Percentiles rank a stretch among this genome's conserved stretches.
phyloP scores from a whole-genome alignment of 2,329 filamentous ascomycete species.

The Keithomyces neogunnii region DNA sequence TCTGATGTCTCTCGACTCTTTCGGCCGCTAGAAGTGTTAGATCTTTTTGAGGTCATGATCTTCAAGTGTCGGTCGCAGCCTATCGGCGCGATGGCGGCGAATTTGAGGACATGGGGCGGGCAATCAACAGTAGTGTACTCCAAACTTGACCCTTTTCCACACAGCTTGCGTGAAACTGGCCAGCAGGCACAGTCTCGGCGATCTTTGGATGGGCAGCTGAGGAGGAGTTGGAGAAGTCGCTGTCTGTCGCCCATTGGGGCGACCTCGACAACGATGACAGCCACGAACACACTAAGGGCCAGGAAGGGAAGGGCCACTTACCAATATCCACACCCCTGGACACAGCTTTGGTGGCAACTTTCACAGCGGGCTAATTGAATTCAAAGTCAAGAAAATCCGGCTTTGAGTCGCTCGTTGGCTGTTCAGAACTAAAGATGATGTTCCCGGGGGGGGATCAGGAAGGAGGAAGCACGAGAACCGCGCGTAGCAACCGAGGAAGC shows the following conservation, averaged over 20 bases:
- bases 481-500: too few relatives aligned
- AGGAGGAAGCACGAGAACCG: too few relatives aligned
- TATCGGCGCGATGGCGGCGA: constrained; percentile 18
- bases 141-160: too few relatives aligned
- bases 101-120: constrained; percentile 16
- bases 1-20: constrained; percentile 16
- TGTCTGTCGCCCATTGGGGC: neutral
- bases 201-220: neutral
- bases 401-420: too few relatives aligned
- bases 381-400: too few relatives aligned
- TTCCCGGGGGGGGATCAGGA: too few relatives aligned
- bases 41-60: constrained; percentile 12
- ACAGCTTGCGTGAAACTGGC: too few relatives aligned
- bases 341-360: neutral
- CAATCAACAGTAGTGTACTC: neutral
- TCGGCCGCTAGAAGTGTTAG: constrained; percentile 13
- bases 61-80: constrained; percentile 18
- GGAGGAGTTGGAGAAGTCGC: neutral
- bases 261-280: neutral
- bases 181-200: too few relatives aligned
- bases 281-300: neutral
- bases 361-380: neutral
- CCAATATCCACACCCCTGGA: neutral
- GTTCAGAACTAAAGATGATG: too few relatives aligned
- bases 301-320: neutral